Evolutionary conservation across 768 basidiomycete genomes (phyloP).

Genomic region (Pleurotus giganteus): DNA sequence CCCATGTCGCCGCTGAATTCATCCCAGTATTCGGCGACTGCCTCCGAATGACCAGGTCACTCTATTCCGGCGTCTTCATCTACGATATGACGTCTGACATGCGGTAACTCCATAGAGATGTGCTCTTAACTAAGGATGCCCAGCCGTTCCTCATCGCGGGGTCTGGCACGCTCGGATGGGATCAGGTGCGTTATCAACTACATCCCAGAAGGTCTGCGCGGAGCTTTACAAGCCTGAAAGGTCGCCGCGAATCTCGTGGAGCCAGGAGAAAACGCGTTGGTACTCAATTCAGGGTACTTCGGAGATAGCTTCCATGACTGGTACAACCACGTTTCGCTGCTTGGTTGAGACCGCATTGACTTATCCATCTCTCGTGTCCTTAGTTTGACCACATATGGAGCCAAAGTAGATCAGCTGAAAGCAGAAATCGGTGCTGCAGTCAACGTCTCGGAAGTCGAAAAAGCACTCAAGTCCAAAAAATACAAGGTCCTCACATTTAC

Average conservation of each 20-base stretch:
- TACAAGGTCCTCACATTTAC: conserved; percentile 93
- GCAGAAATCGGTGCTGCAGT: conserved; percentile 84
- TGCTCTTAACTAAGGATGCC: conserved; percentile 72
- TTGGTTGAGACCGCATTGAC: not conserved
- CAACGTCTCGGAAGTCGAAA: conserved; percentile 53
- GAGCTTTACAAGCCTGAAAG: conserved; percentile 33
- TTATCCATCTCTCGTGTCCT: not conserved
- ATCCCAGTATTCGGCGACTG: conserved; percentile 85
- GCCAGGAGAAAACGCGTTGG: conserved; percentile 72
- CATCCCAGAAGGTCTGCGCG: conserved; percentile 2
- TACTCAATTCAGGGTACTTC: conserved; percentile 92
- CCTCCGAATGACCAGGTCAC: conserved; percentile 77
- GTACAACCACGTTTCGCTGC: conserved; percentile 43
- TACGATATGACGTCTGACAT: not conserved
- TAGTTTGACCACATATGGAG: conserved; percentile 87
- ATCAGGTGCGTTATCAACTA: conserved; percentile 54
- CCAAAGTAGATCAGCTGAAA: conserved; percentile 78
- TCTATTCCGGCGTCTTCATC: conserved; percentile 3
- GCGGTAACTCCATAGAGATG: conserved; percentile 44
- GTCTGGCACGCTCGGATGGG: conserved; percentile 96
- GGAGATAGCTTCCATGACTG: conserved; percentile 89
- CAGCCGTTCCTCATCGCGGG: conserved; percentile 96
- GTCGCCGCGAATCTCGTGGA: conserved; percentile 91
- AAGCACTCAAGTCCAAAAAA: conserved; percentile 70
- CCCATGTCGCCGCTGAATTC: conserved; percentile 88